These are phyloP conservation scores for Fusarium udum DNA, from an alignment of 2,329 filamentous ascomycete species.

Conservation along the genomic window DNA sequence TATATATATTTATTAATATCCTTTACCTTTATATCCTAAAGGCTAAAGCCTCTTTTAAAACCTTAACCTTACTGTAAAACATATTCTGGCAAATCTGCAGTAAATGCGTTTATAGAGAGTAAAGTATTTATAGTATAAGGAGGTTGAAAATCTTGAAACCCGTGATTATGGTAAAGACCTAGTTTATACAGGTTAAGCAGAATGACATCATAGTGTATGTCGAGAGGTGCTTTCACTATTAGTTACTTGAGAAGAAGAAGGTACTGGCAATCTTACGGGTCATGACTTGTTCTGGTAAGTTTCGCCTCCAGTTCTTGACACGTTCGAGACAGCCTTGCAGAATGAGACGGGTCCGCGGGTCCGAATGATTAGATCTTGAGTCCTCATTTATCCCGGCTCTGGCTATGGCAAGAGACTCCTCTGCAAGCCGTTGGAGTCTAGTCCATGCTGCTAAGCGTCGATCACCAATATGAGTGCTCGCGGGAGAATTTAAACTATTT, in stretches of 20 bases:
- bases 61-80: too few relatives aligned
- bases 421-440: background rate
- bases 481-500: background rate
- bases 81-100: background rate
- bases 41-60: too few relatives aligned
- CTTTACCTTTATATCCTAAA: too few relatives aligned
- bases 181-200: background rate
- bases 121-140: background rate
- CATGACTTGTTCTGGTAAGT: background rate
- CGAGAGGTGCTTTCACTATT: background rate
- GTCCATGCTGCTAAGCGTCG: background rate
- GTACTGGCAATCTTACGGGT: background rate
- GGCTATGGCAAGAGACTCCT: background rate
- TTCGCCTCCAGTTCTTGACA: background rate
- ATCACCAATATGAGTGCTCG: background rate
- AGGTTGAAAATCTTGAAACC: background rate
- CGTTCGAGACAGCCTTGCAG: background rate
- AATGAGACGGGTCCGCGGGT: background rate
- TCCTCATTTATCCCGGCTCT: background rate
- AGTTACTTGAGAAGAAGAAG: background rate
- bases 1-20: too few relatives aligned
- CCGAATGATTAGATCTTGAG: fast-evolving
- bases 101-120: fast-evolving
- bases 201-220: background rate
- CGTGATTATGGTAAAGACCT: background rate